These are phyloP conservation scores for Liriodendron chinense DNA, from an alignment of 164 flowering plant species.

Conservation along the genomic window DNA sequence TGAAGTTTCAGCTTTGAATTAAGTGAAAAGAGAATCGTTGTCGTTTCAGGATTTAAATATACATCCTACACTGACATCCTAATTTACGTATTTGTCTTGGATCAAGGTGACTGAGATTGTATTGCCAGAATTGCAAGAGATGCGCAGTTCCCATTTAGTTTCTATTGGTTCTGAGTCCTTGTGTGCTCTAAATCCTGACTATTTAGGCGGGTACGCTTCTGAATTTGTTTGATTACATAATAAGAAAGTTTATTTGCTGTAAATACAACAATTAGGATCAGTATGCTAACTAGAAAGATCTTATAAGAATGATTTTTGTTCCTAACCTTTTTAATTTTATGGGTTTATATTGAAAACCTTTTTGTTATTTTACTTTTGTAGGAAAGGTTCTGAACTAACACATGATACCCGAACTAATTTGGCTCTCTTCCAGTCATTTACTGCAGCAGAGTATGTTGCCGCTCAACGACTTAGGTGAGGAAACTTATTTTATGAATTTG, in stretches of 20 bases:
- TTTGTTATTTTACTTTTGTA: constrained; percentile 18
- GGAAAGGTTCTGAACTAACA: constrained; percentile 49
- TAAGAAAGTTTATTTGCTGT: background rate
- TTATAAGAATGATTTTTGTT: background rate
- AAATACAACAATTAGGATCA: background rate
- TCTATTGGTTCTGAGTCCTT: constrained; percentile 79
- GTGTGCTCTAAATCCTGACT: constrained; percentile 55
- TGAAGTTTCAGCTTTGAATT: background rate
- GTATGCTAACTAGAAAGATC: background rate
- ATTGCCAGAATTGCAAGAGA: constrained; percentile 80
- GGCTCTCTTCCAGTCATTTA: constrained; percentile 66
- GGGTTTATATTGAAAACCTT: background rate
- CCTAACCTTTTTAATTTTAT: background rate
- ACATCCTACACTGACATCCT: background rate
- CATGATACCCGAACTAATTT: constrained; percentile 76
- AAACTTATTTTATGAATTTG: background rate
- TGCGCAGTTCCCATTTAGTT: constrained; percentile 89
- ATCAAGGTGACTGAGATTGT: constrained; percentile 69
- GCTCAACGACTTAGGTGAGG: constrained; percentile 84
- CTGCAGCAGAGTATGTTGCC: constrained; percentile 82
- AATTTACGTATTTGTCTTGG: constrained; percentile 8
- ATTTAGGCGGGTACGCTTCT: constrained; percentile 63
- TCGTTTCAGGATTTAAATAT: background rate
- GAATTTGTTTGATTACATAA: background rate
- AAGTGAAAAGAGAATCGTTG: background rate